phyloP scores from a whole-genome alignment of 306 rosid genomes.

The Cucurbita moschata region DNA sequence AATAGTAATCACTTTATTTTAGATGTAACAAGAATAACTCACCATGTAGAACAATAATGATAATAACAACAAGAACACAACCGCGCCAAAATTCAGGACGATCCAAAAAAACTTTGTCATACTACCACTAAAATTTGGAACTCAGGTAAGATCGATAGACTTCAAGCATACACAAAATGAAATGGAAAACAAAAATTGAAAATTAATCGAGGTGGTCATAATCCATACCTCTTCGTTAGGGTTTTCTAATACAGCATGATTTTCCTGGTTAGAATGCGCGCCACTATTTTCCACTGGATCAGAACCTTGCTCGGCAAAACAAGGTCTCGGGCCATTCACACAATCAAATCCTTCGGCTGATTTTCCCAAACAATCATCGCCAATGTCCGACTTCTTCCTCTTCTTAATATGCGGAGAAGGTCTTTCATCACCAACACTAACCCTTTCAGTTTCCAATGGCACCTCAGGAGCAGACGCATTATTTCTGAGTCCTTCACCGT shows the following conservation, averaged over 20 bases:
- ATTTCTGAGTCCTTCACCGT: conserved; percentile 5
- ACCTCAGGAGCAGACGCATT: conserved; percentile 1
- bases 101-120: background rate
- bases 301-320: conserved; percentile 15
- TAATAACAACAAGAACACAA: background rate
- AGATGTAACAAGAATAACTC: background rate
- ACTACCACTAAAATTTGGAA: background rate
- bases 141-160: background rate
- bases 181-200: background rate
- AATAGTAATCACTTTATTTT: background rate
- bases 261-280: conserved; percentile 7
- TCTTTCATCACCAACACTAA: conserved; percentile 26
- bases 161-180: background rate
- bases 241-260: conserved; percentile 19
- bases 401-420: conserved; percentile 23
- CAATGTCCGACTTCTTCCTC: conserved; percentile 10
- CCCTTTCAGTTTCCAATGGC: conserved; percentile 9
- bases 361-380: conserved; percentile 16
- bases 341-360: conserved; percentile 21
- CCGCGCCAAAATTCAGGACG: background rate
- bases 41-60: background rate
- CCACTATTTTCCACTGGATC: conserved; percentile 19
- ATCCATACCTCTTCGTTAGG: conserved; percentile 26
- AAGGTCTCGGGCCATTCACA: conserved; percentile 5
- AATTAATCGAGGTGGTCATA: background rate